Evolutionary conservation across 1,284 basidiomycete species (phyloP), one percentile per base, ranked within the genome.

Genomic region (Ustilago esculenta): DNA sequence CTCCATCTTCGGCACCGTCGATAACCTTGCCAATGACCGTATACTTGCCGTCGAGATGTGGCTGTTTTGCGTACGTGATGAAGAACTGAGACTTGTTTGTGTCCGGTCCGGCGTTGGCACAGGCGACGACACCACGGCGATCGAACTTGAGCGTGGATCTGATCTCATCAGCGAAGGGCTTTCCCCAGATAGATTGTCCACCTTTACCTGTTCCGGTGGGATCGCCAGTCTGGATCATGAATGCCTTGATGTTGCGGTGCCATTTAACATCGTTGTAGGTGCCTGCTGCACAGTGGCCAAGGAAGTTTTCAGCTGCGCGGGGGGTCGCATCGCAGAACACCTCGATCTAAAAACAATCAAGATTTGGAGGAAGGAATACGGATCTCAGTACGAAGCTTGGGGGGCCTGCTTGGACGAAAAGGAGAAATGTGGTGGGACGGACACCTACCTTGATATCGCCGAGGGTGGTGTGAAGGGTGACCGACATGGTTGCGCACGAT

Each of bases 201-300:
- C 95, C 96, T 45, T 90, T 86, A 1, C 96, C 95, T 2, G 94
- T 98, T 1, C 96, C 95, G 0, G 92, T 94, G 2, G 94, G 94
- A 82, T 98, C 94, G 42, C 94, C 95, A 0, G 93, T 94, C 87
- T 97, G 94, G 21, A 92, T 87, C 94, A 98, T 98, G 82, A 98
- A 98, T 0, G 63, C 47, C 30, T 66, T 68, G 61, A 79, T 76
- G 45, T 79, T 84, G 60, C 87, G 84, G 83, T 98, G 95, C 83
- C 95, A 98, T 23, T 95, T 84, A 76, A 89, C 91, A 59, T 86
- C 86, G 82, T 96, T 87, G 83, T 94, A 98, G 73, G 90, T 90
- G 35, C 90, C 90, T 10, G 92, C 90, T 10, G 94, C 95, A 78
- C 91, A 94, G 15, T 97, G 86, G 0, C 92, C 94, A 21, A 98